Conservation (phyloP, 139 green algal species). For the Astrephomene gubernaculifera region DNA sequence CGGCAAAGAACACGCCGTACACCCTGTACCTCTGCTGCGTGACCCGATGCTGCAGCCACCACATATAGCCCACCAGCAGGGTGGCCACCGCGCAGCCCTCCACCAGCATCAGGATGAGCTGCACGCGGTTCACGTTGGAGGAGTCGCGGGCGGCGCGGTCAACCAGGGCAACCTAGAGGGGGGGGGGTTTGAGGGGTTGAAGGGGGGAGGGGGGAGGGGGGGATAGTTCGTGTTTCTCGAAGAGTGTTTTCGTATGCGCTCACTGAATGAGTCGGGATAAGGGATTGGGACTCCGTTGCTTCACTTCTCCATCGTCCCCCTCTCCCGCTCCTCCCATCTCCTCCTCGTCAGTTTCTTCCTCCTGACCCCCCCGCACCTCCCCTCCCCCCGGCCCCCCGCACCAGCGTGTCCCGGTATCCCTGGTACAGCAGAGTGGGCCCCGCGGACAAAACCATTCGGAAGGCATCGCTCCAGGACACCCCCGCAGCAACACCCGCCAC, state of each 20-base stretch:
- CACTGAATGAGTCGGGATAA: too few species aligned
- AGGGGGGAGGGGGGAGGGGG: neutral
- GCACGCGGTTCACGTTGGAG: conserved; percentile 35
- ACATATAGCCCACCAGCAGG: conserved; percentile 37
- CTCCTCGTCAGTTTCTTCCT: neutral
- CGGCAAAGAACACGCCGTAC: conserved; percentile 34
- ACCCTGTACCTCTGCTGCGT: conserved; percentile 41
- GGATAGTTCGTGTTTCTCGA: too few species aligned
- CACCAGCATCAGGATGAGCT: conserved; percentile 35
- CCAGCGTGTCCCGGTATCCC: conserved; percentile 18
- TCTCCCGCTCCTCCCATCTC: neutral
- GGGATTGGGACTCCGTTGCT: too few species aligned
- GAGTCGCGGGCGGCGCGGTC: conserved; percentile 7
- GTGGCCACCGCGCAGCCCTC: conserved; percentile 41
- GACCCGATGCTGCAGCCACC: conserved; percentile 41
- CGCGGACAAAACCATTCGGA: conserved; percentile 10
- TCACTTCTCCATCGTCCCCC: too few species aligned
- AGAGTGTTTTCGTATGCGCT: too few species aligned
- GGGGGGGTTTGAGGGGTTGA: neutral
- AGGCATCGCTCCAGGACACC: conserved; percentile 29
- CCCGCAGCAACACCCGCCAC: conserved; percentile 17
- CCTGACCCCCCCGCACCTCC: neutral
- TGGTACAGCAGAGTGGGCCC: conserved; percentile 5
- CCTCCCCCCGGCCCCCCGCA: neutral
- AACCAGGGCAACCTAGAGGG: conserved; percentile 22